Evolutionary conservation across 768 basidiomycete species (phyloP).

Genomic region (Fomitopsis pulvina): DNA sequence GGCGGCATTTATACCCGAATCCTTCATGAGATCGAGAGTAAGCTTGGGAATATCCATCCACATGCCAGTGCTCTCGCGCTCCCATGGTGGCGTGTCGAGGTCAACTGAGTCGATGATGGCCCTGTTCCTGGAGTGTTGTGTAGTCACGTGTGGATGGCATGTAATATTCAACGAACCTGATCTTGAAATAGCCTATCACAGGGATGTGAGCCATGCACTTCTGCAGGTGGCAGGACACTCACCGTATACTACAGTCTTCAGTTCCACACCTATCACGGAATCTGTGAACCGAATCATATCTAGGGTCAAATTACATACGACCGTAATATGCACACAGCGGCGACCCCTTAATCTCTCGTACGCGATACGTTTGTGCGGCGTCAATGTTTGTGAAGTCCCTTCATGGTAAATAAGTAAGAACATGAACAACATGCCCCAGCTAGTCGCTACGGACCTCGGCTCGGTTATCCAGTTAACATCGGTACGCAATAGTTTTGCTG

Average conservation of each 20-base stretch:
- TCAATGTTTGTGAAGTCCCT: conserved; percentile 58
- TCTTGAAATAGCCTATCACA: conserved; percentile 70
- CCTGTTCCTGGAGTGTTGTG: conserved; percentile 42
- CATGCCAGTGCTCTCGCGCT: conserved; percentile 63
- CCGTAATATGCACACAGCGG: conserved; percentile 63
- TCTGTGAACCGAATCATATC: background rate
- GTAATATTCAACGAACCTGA: conserved; percentile 37
- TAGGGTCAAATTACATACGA: conserved; percentile 35
- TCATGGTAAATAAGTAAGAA: background rate
- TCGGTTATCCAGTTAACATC: conserved; percentile 80
- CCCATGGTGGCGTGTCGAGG: conserved; percentile 72
- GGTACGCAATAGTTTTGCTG: conserved; percentile 62
- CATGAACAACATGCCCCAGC: too few relatives aligned
- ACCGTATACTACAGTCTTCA: conserved; percentile 73
- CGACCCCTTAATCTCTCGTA: conserved; percentile 55
- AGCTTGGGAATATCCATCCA: conserved; percentile 72
- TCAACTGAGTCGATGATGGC: conserved; percentile 72
- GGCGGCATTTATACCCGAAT: conserved; percentile 56
- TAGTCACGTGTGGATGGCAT: background rate
- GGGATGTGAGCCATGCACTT: background rate
- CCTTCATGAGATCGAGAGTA: conserved; percentile 45
- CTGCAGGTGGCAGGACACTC: conserved; percentile 4
- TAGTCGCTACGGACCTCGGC: conserved; percentile 19
- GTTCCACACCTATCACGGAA: conserved; percentile 44
- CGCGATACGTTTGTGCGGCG: conserved; percentile 68